Base-by-base conservation (phyloP, 768 basidiomycete genomes). In the Amanita thiersii region DNA sequence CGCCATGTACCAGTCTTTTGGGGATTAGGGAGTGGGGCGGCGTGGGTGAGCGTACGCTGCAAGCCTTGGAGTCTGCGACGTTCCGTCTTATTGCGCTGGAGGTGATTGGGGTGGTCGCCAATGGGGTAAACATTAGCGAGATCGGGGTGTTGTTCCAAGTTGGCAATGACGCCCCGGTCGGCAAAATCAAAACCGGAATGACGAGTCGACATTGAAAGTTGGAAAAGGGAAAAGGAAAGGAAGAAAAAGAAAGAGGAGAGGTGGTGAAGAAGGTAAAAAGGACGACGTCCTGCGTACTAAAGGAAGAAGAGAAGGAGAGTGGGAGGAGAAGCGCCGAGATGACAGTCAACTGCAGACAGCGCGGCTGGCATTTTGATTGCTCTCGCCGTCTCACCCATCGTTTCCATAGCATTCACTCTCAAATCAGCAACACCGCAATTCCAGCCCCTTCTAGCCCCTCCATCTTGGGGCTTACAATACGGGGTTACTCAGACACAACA, bases 1-100 rank as follows among this genome's bases (percentile, higher is more conserved):
- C 53, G 51, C 34, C 64, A 55, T 2, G 68, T 64, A 39, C 51
- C 59, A 23, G 72, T 65, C 46, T 66, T 66, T 11, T 57, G 57
- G 0, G 57, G 53, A 4, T 49, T 54, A 4, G 53, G 54, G 25
- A 49, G 42, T 1, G 43, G 46, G 1, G 63, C 57, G 11, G 58
- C 48, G 19, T 49, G 58, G 8, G 73, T 73, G 48, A 70, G 65
- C 2, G 70, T 61, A 40, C 81, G 72, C 61, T 93, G 86, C 31
- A 96, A 72, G 3, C 88, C 87, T 58, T 96, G 93, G 14, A 94
- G 65, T 38, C 92, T 70, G 48, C 67, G 63, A 48, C 86, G 75
- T 67, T 96, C 93, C 0, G 84, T 75, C 67, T 82, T 88, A 65
- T 94, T 94, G 51, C 90, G 76, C 56, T 80, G 79, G 15, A 94